These are phyloP conservation scores for Monosporascus sp. DNA, from an alignment of 2,329 filamentous ascomycete genomes.

Conservation along the genomic window DNA sequence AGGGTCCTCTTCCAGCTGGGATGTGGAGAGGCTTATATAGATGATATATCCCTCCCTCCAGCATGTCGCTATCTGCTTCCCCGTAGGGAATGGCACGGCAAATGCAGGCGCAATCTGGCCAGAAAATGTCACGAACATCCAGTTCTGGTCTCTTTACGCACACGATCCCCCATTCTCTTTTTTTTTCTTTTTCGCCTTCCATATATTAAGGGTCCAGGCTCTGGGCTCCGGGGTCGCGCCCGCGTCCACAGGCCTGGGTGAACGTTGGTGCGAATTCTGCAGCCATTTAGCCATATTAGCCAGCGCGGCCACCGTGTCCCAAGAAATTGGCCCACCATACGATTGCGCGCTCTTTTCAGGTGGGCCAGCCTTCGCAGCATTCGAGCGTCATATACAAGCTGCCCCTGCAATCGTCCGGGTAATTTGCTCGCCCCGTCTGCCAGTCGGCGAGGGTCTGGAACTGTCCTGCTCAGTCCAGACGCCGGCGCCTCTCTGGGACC, in stretches of 20 bases:
- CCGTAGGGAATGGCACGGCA: neutral
- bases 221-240: neutral
- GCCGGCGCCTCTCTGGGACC: slow-evolving; percentile 5
- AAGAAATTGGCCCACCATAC: slow-evolving; percentile 1
- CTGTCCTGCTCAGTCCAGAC: slow-evolving; percentile 20
- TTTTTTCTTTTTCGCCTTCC: neutral
- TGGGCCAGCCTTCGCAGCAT: neutral
- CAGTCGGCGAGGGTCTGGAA: slow-evolving; percentile 16
- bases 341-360: neutral
- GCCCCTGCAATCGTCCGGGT: neutral
- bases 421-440: neutral
- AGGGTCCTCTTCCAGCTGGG: neutral
- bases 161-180: neutral
- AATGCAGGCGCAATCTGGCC: neutral
- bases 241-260: neutral
- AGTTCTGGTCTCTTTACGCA: neutral
- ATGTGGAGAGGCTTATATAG: neutral
- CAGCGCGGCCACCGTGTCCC: slow-evolving; percentile 8
- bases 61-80: neutral
- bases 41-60: neutral
- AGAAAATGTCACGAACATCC: neutral
- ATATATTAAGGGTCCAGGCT: neutral
- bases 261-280: neutral
- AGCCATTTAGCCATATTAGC: slow-evolving; percentile 16
- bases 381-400: too few relatives aligned